Percentiles rank a stretch among this genome's conserved stretches.
phyloP scores from a whole-genome alignment of 331 rosid genomes.

The Acacia concinna region DNA sequence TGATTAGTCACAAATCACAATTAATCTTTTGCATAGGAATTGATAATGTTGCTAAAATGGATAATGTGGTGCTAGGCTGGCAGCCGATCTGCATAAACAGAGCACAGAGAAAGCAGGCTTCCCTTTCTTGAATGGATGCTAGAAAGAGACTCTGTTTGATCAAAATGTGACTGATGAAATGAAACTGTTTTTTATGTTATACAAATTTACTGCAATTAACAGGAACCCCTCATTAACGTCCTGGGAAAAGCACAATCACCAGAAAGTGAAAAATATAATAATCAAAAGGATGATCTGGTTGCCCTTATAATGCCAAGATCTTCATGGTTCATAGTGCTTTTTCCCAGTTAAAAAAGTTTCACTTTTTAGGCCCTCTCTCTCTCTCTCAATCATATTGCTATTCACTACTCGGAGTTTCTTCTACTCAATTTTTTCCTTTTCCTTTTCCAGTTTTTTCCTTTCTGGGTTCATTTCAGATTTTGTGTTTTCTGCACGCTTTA shows the following conservation, averaged over 20 bases:
- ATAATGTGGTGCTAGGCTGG: background rate
- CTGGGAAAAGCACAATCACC: constrained; percentile 43
- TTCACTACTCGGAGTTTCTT: constrained; percentile 10
- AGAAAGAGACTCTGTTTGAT: background rate
- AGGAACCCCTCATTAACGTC: constrained; percentile 40
- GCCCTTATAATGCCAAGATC: constrained; percentile 34
- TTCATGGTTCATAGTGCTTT: constrained; percentile 6
- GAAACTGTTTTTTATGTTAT: constrained; percentile 14
- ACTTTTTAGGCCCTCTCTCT: constrained; percentile 13
- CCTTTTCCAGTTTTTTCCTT: background rate
- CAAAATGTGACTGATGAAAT: constrained; percentile 29
- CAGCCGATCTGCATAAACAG: constrained; percentile 27
- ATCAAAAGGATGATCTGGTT: background rate
- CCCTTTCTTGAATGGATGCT: constrained; percentile 26
- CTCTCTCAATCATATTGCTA: constrained; percentile 18
- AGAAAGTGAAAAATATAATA: constrained; percentile 34
- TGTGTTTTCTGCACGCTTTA: background rate
- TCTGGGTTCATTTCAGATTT: constrained; percentile 6
- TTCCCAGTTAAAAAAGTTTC: constrained; percentile 23
- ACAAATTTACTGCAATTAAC: constrained; percentile 30
- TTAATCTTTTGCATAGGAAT: background rate
- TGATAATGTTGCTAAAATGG: background rate
- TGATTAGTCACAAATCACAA: background rate
- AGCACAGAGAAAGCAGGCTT: constrained; percentile 31
- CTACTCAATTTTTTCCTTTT: background rate